phyloP scores from a whole-genome alignment of 768 basidiomycete genomes.

The Boletus speciosus region DNA sequence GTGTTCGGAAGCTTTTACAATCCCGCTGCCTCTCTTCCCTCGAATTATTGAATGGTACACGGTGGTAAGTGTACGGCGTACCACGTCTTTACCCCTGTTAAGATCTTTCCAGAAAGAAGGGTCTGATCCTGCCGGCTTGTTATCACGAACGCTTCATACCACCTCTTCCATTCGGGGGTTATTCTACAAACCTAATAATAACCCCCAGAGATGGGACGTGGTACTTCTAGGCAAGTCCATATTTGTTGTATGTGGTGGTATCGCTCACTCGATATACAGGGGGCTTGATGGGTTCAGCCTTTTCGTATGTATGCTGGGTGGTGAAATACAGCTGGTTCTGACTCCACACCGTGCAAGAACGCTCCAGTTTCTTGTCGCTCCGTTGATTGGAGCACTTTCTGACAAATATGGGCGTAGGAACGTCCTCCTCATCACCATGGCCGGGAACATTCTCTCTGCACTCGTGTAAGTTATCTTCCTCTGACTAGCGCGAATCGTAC shows the following conservation, averaged over 20 bases:
- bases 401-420: slow-evolving; percentile 88
- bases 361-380: slow-evolving; percentile 81
- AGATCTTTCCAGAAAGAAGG: slow-evolving; percentile 57
- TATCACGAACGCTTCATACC: slow-evolving; percentile 64
- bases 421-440: slow-evolving; percentile 82
- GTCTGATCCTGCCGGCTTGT: slow-evolving; percentile 63
- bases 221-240: slow-evolving; percentile 75
- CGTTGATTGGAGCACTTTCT: slow-evolving; percentile 76
- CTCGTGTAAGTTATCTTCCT: slow-evolving; percentile 53
- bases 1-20: slow-evolving; percentile 70
- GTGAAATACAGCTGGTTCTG: slow-evolving; percentile 33
- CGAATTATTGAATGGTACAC: slow-evolving; percentile 94
- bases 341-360: slow-evolving; percentile 47
- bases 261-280: slow-evolving; percentile 38
- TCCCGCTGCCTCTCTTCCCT: slow-evolving; percentile 96
- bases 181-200: slow-evolving; percentile 55
- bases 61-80: slow-evolving; percentile 41
- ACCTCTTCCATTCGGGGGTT: slow-evolving; percentile 65
- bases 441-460: slow-evolving; percentile 91
- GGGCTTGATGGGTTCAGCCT: slow-evolving; percentile 90
- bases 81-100: background rate
- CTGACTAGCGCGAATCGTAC: background rate
- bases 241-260: background rate
- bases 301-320: slow-evolving; percentile 62
- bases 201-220: slow-evolving; percentile 86